Base-by-base conservation (phyloP, 176 grass and related monocot genomes). In the Aegilops umbellulata region DNA sequence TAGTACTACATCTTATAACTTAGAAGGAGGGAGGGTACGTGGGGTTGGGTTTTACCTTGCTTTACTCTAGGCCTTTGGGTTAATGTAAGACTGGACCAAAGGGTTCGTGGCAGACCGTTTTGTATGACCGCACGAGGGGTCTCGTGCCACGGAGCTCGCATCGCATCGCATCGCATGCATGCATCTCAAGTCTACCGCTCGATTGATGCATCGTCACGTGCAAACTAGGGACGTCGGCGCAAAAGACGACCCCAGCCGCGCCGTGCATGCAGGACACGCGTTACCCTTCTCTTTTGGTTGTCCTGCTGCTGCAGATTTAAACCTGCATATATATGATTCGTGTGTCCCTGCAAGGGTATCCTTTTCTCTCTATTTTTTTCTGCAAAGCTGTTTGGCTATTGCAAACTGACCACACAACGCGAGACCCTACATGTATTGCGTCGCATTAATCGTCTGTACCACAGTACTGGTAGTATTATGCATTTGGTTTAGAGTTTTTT, bases 71-170 rank as follows among this genome's bases (percentile, higher is more conserved):
- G 17, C 51, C 51, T 55, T 7, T 20, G 51, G 51, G 51, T 55
- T 55, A 55, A 55, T 55, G 17, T 55, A 60, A 17, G 57, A 60
- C 57, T 23, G 57, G 57, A 4, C 7, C 57, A 22, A 23, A 7
- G 12, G 4, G 42, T 76, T 76, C 24, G 73, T 76, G 73, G 73
- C 73, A 53, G 73, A 76, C 73, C 53, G 25, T 76, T 76, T 76
- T 51, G 44, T 30, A 53, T 76, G 71, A 27, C 23, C 39, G 25
- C 71, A 74, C 70, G 70, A 74, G 70, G 70, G n/a, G 0, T 26
- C 70, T 74, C 70, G 36, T 42, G 69, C 67, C 13, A 41, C 22
- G 35, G 34, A 72, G n/a, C 39, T 74, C n/a, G n/a, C 12, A 71
- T 65, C 25, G 6, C 5, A 67, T 74, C n/a, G n/a, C 12, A 71